Base-by-base conservation (phyloP, 768 basidiomycete species). In the Phylloporus rhodoxanthus region DNA sequence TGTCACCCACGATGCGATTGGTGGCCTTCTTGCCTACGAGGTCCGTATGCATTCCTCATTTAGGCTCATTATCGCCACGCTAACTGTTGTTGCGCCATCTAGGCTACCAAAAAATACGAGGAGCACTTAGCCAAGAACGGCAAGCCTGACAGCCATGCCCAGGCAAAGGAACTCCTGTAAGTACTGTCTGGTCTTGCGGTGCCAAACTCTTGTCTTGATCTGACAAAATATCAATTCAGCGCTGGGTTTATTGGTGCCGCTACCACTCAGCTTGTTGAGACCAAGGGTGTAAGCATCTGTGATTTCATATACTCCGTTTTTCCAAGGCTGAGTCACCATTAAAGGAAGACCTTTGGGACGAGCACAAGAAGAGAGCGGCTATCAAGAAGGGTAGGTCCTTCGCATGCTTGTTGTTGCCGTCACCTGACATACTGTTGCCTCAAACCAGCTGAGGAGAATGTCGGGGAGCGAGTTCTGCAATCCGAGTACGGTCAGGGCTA, bases 71-170 rank as follows among this genome's bases (percentile, higher is more conserved):
- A n/a, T 17, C 2, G 4, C 17, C 11, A 17, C 5, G 2, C 20
- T 8, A 8, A 37, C 32, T 11, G 7, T 36, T 7, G 6, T 32
- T 20, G 19, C 3, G 14, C 32, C 17, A 23, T 45, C 21, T 25
- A 63, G 63, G 54, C 46, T 36, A 7, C 42, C 21, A 61, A 59
- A 42, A 45, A 50, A 2, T 64, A 59, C 20, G 59, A 64, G 50
- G 1, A 61, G 0, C 61, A 61, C 30, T 0, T 23, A 1, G 52
- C 43, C 1, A 1, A 0, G n/a, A 52, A 61, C 1, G 64, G 63
- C 28, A 15, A 51, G n/a, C 64, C 61, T 26, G 47, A 47, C 11
- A 33, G 1, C 6, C 61, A 66, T 13, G 61, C 61, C 28, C 6
- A 38, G 46, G 63, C 64, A 37, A 57, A 66, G 41, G 53, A 61